These are phyloP conservation scores for Tubosaeta brunneosetosa DNA, from an alignment of 768 basidiomycete species.

Conservation along the genomic window DNA sequence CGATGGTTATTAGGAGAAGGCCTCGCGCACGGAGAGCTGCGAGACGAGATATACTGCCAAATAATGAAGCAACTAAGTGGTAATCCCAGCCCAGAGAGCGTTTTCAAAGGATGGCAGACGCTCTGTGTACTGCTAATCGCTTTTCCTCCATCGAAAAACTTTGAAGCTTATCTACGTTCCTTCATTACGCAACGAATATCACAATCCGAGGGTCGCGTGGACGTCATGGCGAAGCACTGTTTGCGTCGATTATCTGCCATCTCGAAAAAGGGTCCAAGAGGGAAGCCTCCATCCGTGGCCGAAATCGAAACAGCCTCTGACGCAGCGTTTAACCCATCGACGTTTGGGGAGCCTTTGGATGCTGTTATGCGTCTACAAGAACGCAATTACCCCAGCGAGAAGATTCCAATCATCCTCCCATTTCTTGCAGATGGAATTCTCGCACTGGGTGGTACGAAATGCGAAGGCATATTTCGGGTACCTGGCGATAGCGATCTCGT, in stretches of 20 bases:
- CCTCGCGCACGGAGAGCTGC: slow-evolving; percentile 71
- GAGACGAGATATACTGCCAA: slow-evolving; percentile 94
- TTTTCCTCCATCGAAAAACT: slow-evolving; percentile 91
- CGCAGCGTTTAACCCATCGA: slow-evolving; percentile 92
- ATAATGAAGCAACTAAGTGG: slow-evolving; percentile 84
- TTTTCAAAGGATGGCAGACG: slow-evolving; percentile 91
- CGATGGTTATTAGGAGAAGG: slow-evolving; percentile 82
- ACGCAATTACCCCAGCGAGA: slow-evolving; percentile 77
- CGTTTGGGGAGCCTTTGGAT: slow-evolving; percentile 87
- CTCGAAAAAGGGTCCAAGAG: slow-evolving; percentile 79
- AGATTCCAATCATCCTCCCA: slow-evolving; percentile 88
- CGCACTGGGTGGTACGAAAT: slow-evolving; percentile 75
- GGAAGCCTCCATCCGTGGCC: slow-evolving; percentile 71
- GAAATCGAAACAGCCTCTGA: slow-evolving; percentile 96
- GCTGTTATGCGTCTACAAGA: slow-evolving; percentile 80
- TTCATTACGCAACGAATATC: slow-evolving; percentile 70
- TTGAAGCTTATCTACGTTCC: slow-evolving; percentile 76
- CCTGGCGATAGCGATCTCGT: slow-evolving; percentile 89
- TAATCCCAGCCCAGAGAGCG: slow-evolving; percentile 79
- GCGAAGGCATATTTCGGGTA: slow-evolving; percentile 91
- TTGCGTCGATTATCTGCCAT: slow-evolving; percentile 71
- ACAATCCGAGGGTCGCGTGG: slow-evolving; percentile 71
- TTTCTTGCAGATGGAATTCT: slow-evolving; percentile 92
- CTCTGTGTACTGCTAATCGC: slow-evolving; percentile 86
- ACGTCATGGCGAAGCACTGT: slow-evolving; percentile 89